Conservation (phyloP, 1,284 basidiomycete species). For the Malassezia japonica region DNA sequence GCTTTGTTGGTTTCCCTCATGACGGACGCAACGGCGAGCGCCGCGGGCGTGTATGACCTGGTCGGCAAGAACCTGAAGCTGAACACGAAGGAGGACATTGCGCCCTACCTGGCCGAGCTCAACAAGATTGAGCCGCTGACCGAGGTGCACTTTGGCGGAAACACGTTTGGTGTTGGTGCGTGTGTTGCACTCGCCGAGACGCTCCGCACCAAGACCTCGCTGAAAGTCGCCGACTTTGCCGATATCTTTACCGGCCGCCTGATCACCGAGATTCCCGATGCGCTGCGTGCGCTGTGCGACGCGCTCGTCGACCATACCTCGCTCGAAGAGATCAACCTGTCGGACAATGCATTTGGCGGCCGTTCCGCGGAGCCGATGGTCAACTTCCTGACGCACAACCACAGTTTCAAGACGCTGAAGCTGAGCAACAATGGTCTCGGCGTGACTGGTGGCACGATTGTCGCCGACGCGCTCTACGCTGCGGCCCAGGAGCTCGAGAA, state of each 20-base stretch:
- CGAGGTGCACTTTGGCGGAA: slow-evolving; percentile 87
- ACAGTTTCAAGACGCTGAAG: slow-evolving; percentile 68
- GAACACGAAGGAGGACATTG: slow-evolving; percentile 66
- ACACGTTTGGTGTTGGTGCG: slow-evolving; percentile 90
- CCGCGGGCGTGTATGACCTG: slow-evolving; percentile 25
- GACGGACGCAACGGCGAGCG: neutral
- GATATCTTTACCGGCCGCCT: slow-evolving; percentile 97
- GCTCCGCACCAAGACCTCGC: slow-evolving; percentile 62
- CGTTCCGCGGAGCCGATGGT: slow-evolving; percentile 91
- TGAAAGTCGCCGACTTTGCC: slow-evolving; percentile 84
- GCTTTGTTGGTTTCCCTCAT: neutral
- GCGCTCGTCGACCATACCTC: slow-evolving; percentile 69
- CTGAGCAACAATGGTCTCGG: slow-evolving; percentile 97
- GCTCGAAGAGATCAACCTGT: slow-evolving; percentile 78
- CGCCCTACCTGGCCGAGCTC: slow-evolving; percentile 57
- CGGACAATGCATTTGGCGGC: slow-evolving; percentile 93
- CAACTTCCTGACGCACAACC: slow-evolving; percentile 56
- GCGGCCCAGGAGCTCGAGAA: slow-evolving; percentile 64
- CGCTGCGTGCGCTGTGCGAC: slow-evolving; percentile 78
- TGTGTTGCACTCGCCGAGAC: slow-evolving; percentile 74
- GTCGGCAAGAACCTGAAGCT: slow-evolving; percentile 61
- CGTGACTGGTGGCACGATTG: slow-evolving; percentile 73
- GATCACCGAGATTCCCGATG: slow-evolving; percentile 86
- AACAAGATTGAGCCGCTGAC: slow-evolving; percentile 59
- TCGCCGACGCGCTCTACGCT: slow-evolving; percentile 72